phyloP scores from a whole-genome alignment of 176 grass and related monocot species.

The Triticum timopheevii region DNA sequence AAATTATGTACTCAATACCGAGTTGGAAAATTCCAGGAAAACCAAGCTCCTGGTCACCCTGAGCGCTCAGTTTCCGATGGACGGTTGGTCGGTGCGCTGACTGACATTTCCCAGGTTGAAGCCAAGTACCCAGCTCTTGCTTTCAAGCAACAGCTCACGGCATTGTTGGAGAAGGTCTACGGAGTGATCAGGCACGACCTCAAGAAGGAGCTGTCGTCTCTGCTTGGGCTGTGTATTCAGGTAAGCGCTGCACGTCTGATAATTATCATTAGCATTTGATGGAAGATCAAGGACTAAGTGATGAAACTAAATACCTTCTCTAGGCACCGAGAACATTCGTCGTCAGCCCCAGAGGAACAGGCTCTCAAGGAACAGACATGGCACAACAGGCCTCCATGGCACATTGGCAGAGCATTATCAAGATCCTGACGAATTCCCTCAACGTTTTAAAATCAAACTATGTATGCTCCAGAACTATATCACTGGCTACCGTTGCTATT shows the following conservation, averaged over 20 bases:
- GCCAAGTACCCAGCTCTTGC: constrained; percentile 71
- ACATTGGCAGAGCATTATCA: constrained; percentile 64
- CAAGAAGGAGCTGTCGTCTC: constrained; percentile 69
- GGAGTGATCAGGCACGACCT: constrained; percentile 66
- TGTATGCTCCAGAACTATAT: neutral
- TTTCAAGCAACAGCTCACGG: constrained; percentile 73
- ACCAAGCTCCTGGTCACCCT: constrained; percentile 26
- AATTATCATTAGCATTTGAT: neutral
- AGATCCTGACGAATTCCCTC: constrained; percentile 53
- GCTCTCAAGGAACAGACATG: constrained; percentile 50
- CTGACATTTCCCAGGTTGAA: constrained; percentile 58
- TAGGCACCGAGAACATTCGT: constrained; percentile 55
- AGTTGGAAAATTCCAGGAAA: constrained; percentile 32
- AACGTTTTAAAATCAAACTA: constrained; percentile 56
- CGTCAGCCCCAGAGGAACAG: constrained; percentile 47
- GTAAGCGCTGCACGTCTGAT: constrained; percentile 15
- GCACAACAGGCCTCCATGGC: constrained; percentile 54
- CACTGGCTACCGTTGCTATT: neutral
- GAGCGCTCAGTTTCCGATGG: constrained; percentile 43
- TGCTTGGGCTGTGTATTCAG: constrained; percentile 68
- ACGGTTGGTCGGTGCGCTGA: constrained; percentile 33
- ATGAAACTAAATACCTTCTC: neutral
- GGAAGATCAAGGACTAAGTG: neutral
- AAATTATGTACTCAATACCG: constrained; percentile 1
- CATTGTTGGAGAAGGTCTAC: constrained; percentile 73